Evolutionary conservation across 768 basidiomycete species (phyloP).

Genomic region (Rhizopogon vesiculosus): DNA sequence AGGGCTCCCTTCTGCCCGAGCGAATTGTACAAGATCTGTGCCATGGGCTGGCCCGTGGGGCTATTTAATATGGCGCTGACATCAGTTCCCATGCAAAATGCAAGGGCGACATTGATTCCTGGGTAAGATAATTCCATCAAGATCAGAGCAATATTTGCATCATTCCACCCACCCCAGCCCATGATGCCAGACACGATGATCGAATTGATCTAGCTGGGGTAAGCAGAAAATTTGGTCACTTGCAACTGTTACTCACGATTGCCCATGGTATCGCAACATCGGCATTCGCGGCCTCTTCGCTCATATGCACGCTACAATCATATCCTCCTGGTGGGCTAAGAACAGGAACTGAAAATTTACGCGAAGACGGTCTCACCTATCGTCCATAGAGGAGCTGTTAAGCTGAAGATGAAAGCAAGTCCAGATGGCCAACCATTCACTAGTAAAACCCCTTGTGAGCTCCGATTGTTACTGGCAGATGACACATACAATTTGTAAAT

Average conservation of each 20-base stretch:
- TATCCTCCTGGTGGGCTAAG: conserved; percentile 37
- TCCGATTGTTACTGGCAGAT: not conserved
- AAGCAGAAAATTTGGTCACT: conserved; percentile 10
- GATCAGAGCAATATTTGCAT: not conserved
- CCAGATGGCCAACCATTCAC: conserved; percentile 38
- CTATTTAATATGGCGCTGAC: conserved; percentile 34
- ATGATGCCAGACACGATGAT: conserved; percentile 51
- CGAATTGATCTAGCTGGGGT: conserved; percentile 38
- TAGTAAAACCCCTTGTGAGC: not conserved
- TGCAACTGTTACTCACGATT: conserved; percentile 35
- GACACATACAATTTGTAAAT: conserved; percentile 26
- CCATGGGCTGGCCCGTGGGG: conserved; percentile 41
- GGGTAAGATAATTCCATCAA: not conserved
- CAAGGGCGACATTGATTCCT: conserved; percentile 56
- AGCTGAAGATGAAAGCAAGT: conserved; percentile 40
- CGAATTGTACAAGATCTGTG: conserved; percentile 39
- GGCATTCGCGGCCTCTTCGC: conserved; percentile 69
- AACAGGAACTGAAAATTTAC: not conserved
- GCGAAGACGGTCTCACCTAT: conserved; percentile 19
- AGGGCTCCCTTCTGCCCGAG: conserved; percentile 40
- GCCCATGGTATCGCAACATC: conserved; percentile 64
- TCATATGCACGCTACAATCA: conserved; percentile 62
- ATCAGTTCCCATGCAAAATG: conserved; percentile 58
- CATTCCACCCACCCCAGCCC: conserved; percentile 46
- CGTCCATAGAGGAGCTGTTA: conserved; percentile 32